These are phyloP conservation scores for Eucalyptus lansdowneana DNA, from an alignment of 345 rosid genomes.

Conservation along the genomic window DNA sequence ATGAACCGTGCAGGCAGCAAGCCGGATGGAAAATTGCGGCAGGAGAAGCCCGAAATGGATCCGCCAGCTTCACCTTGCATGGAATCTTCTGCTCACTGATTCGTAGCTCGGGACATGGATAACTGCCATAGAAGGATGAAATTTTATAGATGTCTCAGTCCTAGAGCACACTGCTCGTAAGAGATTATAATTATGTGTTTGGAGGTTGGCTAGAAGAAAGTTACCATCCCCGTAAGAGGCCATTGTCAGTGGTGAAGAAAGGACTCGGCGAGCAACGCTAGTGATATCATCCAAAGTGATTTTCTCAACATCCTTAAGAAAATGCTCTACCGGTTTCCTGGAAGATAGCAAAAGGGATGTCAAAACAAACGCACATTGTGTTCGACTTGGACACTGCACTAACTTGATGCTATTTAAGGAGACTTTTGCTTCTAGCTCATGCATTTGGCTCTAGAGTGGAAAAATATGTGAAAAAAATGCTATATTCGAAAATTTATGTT, in stretches of 20 bases:
- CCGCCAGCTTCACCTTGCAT: background rate
- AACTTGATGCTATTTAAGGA: background rate
- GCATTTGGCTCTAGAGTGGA: background rate
- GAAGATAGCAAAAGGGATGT: background rate
- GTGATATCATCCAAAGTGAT: conserved; percentile 49
- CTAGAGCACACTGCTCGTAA: background rate
- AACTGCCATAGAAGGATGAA: conserved; percentile 24
- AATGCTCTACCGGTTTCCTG: conserved; percentile 69
- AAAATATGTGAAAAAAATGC: background rate
- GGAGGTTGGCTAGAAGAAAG: background rate
- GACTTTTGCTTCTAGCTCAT: background rate
- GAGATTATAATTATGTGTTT: background rate
- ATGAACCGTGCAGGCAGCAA: background rate
- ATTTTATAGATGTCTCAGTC: background rate
- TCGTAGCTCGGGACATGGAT: conserved; percentile 58
- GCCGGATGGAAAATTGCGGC: background rate
- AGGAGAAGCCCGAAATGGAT: background rate
- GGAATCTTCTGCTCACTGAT: conserved; percentile 43
- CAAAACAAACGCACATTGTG: background rate
- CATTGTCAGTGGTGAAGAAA: conserved; percentile 83
- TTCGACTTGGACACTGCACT: background rate
- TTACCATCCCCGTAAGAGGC: conserved; percentile 87
- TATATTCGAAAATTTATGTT: background rate
- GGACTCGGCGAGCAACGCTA: conserved; percentile 30
- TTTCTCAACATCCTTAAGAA: conserved; percentile 52